Conservation (phyloP, 768 basidiomycete species). For the Leccinellum luteum region DNA sequence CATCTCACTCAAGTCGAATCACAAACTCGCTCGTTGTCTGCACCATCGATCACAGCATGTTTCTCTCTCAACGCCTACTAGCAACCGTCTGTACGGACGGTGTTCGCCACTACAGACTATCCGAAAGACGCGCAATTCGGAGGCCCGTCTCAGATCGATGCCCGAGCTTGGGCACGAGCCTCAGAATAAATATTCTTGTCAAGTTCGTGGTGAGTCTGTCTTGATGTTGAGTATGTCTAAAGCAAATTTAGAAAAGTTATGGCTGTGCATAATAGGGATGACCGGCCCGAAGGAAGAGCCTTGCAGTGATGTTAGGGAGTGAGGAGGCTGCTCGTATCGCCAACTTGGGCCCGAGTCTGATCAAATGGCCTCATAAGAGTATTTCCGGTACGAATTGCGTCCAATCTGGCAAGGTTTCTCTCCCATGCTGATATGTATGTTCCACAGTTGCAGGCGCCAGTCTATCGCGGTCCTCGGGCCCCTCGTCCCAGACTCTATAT, state of each 20-base stretch:
- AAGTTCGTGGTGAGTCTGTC: neutral
- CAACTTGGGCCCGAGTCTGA: neutral
- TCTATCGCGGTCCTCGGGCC: neutral
- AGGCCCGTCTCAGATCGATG: neutral
- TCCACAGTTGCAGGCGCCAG: neutral
- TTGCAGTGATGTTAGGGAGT: neutral
- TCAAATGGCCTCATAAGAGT: neutral
- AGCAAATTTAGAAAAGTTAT: neutral
- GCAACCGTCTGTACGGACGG: neutral
- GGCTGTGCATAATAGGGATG: neutral
- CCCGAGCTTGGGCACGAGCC: neutral
- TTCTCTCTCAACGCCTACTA: neutral
- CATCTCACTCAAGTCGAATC: neutral
- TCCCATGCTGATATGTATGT: constrained; percentile 13
- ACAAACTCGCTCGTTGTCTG: neutral
- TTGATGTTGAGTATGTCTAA: neutral
- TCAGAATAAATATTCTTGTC: neutral
- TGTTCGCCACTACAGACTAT: neutral
- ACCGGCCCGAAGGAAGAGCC: neutral
- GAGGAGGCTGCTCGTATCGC: neutral
- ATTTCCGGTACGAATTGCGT: neutral
- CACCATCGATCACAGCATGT: neutral
- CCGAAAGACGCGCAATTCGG: neutral
- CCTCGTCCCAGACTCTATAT: neutral
- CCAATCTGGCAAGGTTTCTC: constrained; percentile 1